These are phyloP conservation scores for Psilocybe cyanescens DNA, from an alignment of 768 basidiomycete species.

Conservation along the genomic window DNA sequence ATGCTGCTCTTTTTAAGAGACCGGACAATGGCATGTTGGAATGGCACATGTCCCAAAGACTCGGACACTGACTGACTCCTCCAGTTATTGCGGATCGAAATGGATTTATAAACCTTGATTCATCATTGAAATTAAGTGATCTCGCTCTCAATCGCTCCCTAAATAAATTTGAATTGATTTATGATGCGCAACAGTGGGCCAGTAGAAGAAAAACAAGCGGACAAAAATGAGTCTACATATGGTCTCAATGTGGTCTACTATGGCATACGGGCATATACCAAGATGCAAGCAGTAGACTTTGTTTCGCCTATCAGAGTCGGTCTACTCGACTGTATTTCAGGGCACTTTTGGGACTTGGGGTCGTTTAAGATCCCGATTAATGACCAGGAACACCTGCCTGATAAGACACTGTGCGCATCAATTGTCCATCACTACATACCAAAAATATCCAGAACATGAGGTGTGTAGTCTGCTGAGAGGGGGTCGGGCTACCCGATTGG, in stretches of 20 bases:
- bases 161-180: not conserved
- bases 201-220: not conserved
- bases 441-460: not conserved
- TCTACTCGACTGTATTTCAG: not conserved
- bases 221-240: not conserved
- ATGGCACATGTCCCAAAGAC: not conserved
- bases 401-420: not conserved
- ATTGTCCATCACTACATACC: not conserved
- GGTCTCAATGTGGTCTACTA: not conserved
- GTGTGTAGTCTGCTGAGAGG: not conserved
- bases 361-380: not conserved
- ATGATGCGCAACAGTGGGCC: not conserved
- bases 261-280: not conserved
- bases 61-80: not conserved
- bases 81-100: not conserved
- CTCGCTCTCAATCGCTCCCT: not conserved
- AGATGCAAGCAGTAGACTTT: not conserved
- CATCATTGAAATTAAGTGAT: not conserved
- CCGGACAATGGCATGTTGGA: not conserved
- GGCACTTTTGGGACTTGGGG: not conserved
- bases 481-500: not conserved
- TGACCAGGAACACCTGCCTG: not conserved
- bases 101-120: not conserved
- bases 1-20: not conserved
- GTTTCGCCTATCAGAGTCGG: not conserved